phyloP scores from a whole-genome alignment of 2,329 filamentous ascomycete genomes.

The Colletotrichum sp. region DNA sequence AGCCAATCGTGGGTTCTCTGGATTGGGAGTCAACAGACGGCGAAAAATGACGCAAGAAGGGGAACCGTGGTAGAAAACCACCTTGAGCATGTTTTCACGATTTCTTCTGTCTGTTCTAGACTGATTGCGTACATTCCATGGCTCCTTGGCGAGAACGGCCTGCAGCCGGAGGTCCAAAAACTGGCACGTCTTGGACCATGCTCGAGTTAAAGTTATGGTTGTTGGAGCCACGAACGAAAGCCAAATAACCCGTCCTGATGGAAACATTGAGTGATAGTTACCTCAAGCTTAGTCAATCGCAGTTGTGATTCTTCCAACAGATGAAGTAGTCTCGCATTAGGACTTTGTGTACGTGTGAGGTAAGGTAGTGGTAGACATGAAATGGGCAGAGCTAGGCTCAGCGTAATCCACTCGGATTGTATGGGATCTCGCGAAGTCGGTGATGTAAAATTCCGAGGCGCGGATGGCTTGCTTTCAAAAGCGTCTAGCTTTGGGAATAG shows the following conservation, averaged over 20 bases:
- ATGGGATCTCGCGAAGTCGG: neutral
- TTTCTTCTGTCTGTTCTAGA: neutral
- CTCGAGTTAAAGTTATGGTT: neutral
- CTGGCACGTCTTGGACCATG: neutral
- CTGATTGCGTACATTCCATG: neutral
- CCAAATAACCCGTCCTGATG: neutral
- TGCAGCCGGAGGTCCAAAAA: neutral
- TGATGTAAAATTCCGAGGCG: neutral
- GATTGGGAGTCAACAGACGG: neutral
- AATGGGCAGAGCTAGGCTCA: neutral
- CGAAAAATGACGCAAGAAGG: neutral
- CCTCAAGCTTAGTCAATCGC: neutral
- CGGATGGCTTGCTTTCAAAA: neutral
- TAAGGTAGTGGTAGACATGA: neutral
- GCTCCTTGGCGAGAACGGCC: neutral
- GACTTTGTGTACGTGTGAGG: neutral
- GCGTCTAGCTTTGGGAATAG: neutral
- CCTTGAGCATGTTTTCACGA: neutral
- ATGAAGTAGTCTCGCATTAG: neutral
- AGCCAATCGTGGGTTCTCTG: neutral
- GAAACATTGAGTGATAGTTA: neutral
- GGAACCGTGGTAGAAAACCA: neutral
- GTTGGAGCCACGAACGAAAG: neutral
- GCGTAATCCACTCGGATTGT: neutral
- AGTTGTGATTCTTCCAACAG: neutral